These are phyloP conservation scores for Rosa persica DNA, from an alignment of 306 rosid species.

Conservation along the genomic window DNA sequence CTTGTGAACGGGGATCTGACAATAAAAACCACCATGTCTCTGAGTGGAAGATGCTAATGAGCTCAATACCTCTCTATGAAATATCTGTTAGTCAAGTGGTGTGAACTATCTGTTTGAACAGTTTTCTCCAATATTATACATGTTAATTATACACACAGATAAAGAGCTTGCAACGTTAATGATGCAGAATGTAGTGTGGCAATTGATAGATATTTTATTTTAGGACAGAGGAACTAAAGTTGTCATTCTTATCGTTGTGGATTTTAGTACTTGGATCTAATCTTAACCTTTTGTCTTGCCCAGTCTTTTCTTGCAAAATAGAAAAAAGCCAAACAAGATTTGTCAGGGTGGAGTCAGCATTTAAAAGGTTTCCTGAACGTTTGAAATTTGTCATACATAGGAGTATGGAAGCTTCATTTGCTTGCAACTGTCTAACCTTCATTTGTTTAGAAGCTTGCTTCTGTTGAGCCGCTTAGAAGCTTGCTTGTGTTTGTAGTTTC, in stretches of 20 bases:
- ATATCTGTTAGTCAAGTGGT: not conserved
- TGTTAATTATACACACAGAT: not conserved
- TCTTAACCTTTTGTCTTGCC: not conserved
- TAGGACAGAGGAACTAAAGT: not conserved
- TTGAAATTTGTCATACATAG: not conserved
- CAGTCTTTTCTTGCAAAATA: not conserved
- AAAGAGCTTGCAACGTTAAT: not conserved
- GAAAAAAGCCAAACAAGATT: not conserved
- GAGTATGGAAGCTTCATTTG: no score
- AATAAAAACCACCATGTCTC: not conserved
- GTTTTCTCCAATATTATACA: not conserved
- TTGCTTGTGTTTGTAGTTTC: not conserved
- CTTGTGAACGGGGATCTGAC: constrained; percentile 5
- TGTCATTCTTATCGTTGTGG: not conserved
- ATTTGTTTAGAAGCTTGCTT: not conserved
- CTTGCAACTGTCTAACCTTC: not conserved
- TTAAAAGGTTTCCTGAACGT: not conserved
- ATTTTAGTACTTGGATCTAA: not conserved
- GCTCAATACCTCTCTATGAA: not conserved
- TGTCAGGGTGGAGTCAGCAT: not conserved
- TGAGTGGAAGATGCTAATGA: not conserved
- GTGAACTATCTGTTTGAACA: not conserved
- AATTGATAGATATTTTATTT: not conserved
- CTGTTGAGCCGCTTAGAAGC: not conserved
- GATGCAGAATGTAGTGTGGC: not conserved